These are phyloP conservation scores for Plectosphaerella plurivora DNA, from an alignment of 2,329 filamentous ascomycete genomes.

Conservation along the genomic window DNA sequence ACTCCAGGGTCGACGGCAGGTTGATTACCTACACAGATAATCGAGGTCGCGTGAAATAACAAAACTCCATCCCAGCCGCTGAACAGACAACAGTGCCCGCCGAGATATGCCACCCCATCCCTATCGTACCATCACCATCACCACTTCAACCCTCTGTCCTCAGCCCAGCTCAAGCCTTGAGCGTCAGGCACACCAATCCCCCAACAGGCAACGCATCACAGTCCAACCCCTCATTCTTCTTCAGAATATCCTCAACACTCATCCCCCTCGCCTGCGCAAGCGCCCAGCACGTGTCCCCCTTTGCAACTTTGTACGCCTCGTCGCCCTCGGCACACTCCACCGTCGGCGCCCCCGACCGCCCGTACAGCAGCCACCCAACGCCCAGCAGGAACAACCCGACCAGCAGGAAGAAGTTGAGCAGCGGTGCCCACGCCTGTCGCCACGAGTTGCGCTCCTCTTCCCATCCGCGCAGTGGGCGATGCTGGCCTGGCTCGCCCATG, in stretches of 20 bases:
- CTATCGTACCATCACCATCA: not conserved
- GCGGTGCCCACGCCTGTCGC: slow-evolving; percentile 47
- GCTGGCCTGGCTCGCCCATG: not conserved
- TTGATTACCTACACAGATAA: too few relatives aligned
- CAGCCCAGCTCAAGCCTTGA: not conserved
- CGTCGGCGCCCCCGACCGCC: slow-evolving; percentile 9
- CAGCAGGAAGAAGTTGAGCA: slow-evolving; percentile 55
- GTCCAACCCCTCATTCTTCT: slow-evolving; percentile 37
- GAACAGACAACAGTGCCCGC: too few relatives aligned
- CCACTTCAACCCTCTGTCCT: not conserved
- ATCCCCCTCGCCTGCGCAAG: slow-evolving; percentile 39
- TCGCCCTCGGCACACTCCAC: slow-evolving; percentile 23
- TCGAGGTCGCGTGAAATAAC: too few relatives aligned
- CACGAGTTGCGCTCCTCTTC: slow-evolving; percentile 32
- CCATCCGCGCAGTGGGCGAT: slow-evolving; percentile 1
- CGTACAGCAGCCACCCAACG: slow-evolving; percentile 43
- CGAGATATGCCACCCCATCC: not conserved
- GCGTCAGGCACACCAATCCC: slow-evolving; percentile 39
- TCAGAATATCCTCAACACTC: slow-evolving; percentile 39
- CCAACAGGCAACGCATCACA: slow-evolving; percentile 41
- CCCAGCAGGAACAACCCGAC: slow-evolving; percentile 45
- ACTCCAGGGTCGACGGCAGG: too few relatives aligned
- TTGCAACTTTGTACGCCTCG: slow-evolving; percentile 31
- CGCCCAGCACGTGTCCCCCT: slow-evolving; percentile 50
- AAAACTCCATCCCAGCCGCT: too few relatives aligned